Evolutionary conservation across 371 early-diverging fungal species (phyloP).

Genomic region (Phascolomyces articulosus): DNA sequence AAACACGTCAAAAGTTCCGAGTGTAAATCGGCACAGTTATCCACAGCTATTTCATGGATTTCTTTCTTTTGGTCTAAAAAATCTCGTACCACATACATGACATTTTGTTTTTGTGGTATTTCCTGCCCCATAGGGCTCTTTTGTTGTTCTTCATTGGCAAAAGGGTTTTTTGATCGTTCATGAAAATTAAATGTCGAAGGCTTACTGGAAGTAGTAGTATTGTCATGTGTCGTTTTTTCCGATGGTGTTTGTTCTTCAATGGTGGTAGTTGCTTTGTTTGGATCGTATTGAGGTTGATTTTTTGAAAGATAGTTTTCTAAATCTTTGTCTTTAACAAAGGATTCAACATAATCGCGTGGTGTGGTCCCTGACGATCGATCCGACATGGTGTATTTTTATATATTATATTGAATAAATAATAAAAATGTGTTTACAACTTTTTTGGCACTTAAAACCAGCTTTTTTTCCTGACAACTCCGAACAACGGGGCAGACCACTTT

Average conservation of each 20-base stretch:
- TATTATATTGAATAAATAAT: not conserved
- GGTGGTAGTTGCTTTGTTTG: slow-evolving; percentile 24
- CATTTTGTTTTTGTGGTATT: slow-evolving; percentile 15
- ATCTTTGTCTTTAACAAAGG: slow-evolving; percentile 36
- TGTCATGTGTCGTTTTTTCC: slow-evolving; percentile 3
- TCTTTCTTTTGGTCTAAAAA: slow-evolving; percentile 50
- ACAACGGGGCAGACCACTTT: too few relatives aligned
- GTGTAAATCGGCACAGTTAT: slow-evolving; percentile 61
- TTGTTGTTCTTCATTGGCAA: not conserved
- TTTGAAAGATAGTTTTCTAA: slow-evolving; percentile 29
- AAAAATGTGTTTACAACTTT: too few relatives aligned
- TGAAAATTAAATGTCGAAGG: not conserved
- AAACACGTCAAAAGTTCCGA: slow-evolving; percentile 54
- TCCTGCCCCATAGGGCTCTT: not conserved
- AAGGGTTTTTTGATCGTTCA: slow-evolving; percentile 5
- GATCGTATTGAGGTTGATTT: slow-evolving; percentile 46
- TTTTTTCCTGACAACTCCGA: too few relatives aligned
- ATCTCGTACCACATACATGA: slow-evolving; percentile 32
- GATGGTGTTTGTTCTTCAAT: slow-evolving; percentile 2
- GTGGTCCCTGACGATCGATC: slow-evolving; percentile 21
- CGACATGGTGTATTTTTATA: not conserved
- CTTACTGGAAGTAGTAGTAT: too few relatives aligned
- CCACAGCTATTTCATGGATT: slow-evolving; percentile 52
- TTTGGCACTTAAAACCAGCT: too few relatives aligned
- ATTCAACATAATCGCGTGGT: slow-evolving; percentile 47